Evolutionary conservation across 768 basidiomycete species (phyloP), one percentile per base, ranked within the genome.

Genomic region (Saitozyma podzolica): DNA sequence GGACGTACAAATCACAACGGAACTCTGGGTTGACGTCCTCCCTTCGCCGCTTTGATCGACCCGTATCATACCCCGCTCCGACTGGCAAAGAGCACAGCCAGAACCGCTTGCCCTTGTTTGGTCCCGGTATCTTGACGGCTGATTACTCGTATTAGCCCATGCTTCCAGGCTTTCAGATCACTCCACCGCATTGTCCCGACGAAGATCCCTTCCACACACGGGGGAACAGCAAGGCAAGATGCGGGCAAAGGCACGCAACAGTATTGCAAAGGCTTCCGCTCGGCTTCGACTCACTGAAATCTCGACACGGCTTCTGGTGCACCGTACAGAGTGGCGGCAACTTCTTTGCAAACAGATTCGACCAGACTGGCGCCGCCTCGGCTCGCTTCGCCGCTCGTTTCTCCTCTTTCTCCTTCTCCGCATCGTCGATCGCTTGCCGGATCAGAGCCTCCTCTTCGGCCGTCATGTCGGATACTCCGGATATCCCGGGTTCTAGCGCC

Each of bases 51-150:
- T 77, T 79, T 10, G 72, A 59, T 52, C 76, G 43, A 3, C 78
- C 78, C 8, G 58, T 73, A 58, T 79, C 78, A 59, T 77, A 79
- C 3, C 78, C 78, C 20, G 73, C 70, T 52, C 78, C 78, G 9
- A 79, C 78, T 10, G 78, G 76, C 78, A 76, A 64, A 29, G 78
- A 77, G 55, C 78, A 79, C 6, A 79, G 62, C 78, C 78, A 79
- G 50, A 79, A 79, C 50, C 77, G 64, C 55, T 79, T 79, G 9
- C 76, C 76, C 59, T 78, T 79, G 57, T 76, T 79, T 52, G 71
- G 71, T 20, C 78, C 78, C 9, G 76, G 72, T 42, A 78, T 76
- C 63, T 75, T 77, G n/a, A 77, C 74, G 45, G 75, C 75, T 78
- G 40, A 2, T 16, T 10, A 48, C 14, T 48, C 14, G 14, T 6